A percentile compares a stretch with the other conserved stretches of the same genome.
Conservation (phyloP, 306 rosid species). For the Calophaca sinica region DNA sequence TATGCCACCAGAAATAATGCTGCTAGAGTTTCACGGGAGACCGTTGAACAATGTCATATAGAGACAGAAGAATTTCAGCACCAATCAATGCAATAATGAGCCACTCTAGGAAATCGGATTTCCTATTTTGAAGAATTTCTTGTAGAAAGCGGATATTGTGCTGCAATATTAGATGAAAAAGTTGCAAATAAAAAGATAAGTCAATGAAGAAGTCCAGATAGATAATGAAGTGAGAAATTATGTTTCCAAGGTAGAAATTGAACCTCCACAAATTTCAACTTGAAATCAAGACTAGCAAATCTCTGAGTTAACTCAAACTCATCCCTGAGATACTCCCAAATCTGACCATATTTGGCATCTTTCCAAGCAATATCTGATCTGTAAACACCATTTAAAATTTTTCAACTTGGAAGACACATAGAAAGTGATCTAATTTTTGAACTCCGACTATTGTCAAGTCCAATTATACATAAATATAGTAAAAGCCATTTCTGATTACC, state of each 20-base stretch:
- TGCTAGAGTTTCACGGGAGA: constrained; percentile 68
- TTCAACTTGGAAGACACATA: not conserved
- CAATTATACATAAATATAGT: not conserved
- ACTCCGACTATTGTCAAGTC: constrained; percentile 11
- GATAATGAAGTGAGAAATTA: constrained; percentile 4
- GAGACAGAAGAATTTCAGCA: constrained; percentile 88
- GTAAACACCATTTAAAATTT: constrained; percentile 44
- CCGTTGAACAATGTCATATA: constrained; percentile 83
- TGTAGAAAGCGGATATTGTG: constrained; percentile 97
- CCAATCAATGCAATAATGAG: constrained; percentile 93
- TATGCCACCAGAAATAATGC: constrained; percentile 17
- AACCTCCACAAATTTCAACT: constrained; percentile 99
- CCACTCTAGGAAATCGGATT: constrained; percentile 96
- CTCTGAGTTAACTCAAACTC: constrained; percentile 96
- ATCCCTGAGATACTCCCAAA: constrained; percentile 97
- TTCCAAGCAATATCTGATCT: constrained; percentile 99
- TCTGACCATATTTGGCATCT: constrained; percentile 98
- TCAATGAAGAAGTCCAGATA: not conserved
- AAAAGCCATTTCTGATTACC: not conserved
- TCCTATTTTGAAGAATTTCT: constrained; percentile 96
- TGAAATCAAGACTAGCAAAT: constrained; percentile 95
- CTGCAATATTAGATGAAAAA: constrained; percentile 51
- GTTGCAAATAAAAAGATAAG: not conserved
- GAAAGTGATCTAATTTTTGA: not conserved
- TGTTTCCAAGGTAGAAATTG: constrained; percentile 21